These are phyloP conservation scores for Paramecium sonneborni DNA, from an alignment of 73 alveolate genomes.

Conservation along the genomic window DNA sequence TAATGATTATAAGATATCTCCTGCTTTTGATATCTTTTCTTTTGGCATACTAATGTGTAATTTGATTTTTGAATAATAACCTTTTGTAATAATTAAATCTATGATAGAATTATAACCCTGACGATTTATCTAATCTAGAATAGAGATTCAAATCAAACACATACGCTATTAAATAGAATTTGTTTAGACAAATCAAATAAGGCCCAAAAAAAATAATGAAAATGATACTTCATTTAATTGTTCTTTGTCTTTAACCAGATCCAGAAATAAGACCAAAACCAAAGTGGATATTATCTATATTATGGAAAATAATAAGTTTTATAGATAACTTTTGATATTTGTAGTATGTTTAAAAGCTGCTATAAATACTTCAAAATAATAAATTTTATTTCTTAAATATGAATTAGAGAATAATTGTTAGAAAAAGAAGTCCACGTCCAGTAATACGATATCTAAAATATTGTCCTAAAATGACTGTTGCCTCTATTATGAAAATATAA, in stretches of 20 bases:
- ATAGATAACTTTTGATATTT: neutral
- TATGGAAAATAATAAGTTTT: neutral
- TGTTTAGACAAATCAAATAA: neutral
- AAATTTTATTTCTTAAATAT: neutral
- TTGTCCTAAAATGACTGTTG: neutral
- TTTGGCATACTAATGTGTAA: neutral
- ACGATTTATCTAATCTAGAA: neutral
- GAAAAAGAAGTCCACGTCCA: conserved; percentile 3
- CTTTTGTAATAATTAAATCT: neutral
- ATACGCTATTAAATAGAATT: neutral
- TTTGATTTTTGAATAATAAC: neutral
- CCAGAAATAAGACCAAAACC: neutral
- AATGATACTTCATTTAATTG: neutral
- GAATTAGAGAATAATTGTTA: neutral
- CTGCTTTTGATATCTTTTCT: neutral
- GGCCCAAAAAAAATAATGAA: neutral
- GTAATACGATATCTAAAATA: neutral
- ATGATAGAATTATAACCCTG: neutral
- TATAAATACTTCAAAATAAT: neutral
- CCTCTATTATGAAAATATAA: neutral
- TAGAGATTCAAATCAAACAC: neutral
- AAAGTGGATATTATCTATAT: neutral
- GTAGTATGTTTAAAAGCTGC: neutral
- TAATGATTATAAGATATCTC: neutral
- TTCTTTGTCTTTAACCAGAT: neutral